Base-by-base conservation (phyloP, 805 yeast genomes). In the Scheffersomyces lignosus region DNA sequence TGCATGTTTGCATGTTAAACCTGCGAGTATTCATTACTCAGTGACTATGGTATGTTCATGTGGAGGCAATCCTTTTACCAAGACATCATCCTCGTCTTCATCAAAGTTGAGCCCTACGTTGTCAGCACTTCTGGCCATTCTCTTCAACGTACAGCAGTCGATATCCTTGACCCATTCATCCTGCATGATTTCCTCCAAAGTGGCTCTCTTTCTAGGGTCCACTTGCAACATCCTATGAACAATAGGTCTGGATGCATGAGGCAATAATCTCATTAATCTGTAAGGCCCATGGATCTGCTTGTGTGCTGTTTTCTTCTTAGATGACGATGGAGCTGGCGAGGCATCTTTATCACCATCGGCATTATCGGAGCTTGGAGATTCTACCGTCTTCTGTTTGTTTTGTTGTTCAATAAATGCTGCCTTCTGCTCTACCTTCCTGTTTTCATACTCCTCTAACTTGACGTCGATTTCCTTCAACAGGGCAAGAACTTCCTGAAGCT, bases 231-330 rank as follows among this genome's bases (percentile, higher is more conserved):
- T 83, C 40, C 64, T 71, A 16, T 84, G 80, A 20, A 86, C 69
- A 8, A 86, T 67, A 9, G 91, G 93, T 59, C 95, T 74, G 12
- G 93, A 69, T 5, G 91, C 89, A 58, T 86, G 95, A 4, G 95
- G 95, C 25, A 86, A 62, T 34, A 86, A 64, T 62, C 95, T 76
- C 82, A 86, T 78, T 46, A 86, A 65, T 55, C 95, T 70, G 62
- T 86, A 86, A 8, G 93, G 91, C 5, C 95, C 95, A 51, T 84
- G 89, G 16, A 84, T 78, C 44, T 80, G 81, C 48, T 77, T 78
- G 49, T 68, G 73, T 20, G 50, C 47, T n/a, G 60, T 31, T 24
- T 66, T 49, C 45, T 72, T 69, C 42, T 65, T 65, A 7, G 24
- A 20, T 10, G 24, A 20, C 9, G 9, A 7, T 20, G 24, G 24